Base-by-base conservation (phyloP, 2,329 filamentous ascomycete genomes). In the Rachicladosporium sp. region DNA sequence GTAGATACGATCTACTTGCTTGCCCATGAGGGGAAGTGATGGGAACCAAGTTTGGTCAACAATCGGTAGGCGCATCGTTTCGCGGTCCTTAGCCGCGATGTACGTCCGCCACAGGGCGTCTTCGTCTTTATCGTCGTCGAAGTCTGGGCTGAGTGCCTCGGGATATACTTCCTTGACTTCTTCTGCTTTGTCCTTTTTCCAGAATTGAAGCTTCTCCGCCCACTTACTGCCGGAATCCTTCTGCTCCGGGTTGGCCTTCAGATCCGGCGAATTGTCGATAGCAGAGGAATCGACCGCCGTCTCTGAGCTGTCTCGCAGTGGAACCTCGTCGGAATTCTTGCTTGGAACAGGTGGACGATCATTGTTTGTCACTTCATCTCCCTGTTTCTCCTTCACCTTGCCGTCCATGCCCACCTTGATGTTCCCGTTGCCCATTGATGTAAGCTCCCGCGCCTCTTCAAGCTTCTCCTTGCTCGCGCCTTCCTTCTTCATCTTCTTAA, bases 1-100 rank as follows among this genome's bases (percentile, higher is more conserved):
- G 55, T 93, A 87, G 48, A 98, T 96, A 0, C 82, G 89, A 57
- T 98, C 91, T 2, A 95, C 88, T 61, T 96, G 95, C 58, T 85
- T 80, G 39, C 84, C 87, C 36, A 94, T 60, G 1, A 87, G 63
- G 4, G 82, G 85, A n/a, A 94, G 78, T 76, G 2, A 35, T 10
- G 82, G 81, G 58, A 94, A 77, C 80, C 82, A 95, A 31, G 62
- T 62, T 53, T 65, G 62, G 10, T 65, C 65, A 48, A 76, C 73
- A 3, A 73, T 63, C 0, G 86, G 77, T 8, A 95, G 65, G 35
- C 80, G 78, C 65, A 93, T 87, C 0, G 83, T 93, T 11, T 89
- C 86, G 30, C 91, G 80, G 45, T 95, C 78, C 41, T 82, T 87
- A 42, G 76, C 74, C 53, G 78, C 80, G 36, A 96, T 66, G 63